Base-by-base conservation (phyloP, 768 basidiomycete species). In the Austroboletus eburneus region DNA sequence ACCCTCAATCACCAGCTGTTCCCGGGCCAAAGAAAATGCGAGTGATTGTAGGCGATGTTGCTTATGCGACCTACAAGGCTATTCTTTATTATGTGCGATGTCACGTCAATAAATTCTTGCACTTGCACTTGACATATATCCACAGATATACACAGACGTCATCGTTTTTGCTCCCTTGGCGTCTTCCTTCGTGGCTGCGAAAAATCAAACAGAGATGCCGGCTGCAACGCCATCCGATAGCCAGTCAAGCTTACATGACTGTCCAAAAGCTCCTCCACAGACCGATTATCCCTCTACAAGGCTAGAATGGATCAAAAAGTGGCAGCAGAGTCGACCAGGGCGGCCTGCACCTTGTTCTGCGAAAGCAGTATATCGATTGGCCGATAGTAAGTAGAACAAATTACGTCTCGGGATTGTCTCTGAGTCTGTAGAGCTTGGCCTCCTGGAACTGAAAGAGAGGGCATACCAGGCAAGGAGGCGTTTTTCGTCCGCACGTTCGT, bases 121-220 rank as follows among this genome's bases (percentile, higher is more conserved):
- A 43, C 13, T 34, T 22, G n/a, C 5, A 25, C 47, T 55, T 36
- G n/a, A 61, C 32, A 12, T 12, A 4, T 30, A 10, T 9, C 38
- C 34, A 4, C 54, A 91, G 90, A 70, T 93, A 21, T 94, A 93
- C 62, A 93, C 91, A 14, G 88, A 91, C 57, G 76, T 75, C 22
- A 86, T 93, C 52, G 75, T 83, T 23, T 93, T 93, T 54, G 87
- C 91, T 0, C 91, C 91, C 0, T 69, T 93, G 16, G 80, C 88
- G 0, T 93, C 91, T 6, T 77, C 80, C 25, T 85, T 87, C 52
- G 56, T 64, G 14, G 35, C 57, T 17, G 39, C 49, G 30, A 51
- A 45, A 50, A 56, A 35, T 45, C 48, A 3, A 27, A 46, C 18
- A 32, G 42, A 27, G 29, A 44, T 42, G 17, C 40, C 42, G 42